Base-by-base conservation (phyloP, 1,284 basidiomycete genomes). In the Ustilago nuda region DNA sequence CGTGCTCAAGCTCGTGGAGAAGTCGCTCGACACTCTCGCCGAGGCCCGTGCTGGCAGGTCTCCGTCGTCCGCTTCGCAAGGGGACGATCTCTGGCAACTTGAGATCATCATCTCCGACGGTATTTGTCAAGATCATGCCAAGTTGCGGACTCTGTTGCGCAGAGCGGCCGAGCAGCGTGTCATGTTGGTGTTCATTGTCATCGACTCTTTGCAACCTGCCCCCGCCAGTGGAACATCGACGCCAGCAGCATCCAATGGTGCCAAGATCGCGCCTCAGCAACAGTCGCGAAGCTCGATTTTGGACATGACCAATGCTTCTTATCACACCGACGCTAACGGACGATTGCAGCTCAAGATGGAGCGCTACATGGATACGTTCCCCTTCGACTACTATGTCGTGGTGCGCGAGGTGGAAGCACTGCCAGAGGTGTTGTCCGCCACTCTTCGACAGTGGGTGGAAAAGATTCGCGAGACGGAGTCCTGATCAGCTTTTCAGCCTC, bases 81-180 rank as follows among this genome's bases (percentile, higher is more conserved):
- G 85, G 6, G 89, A 90, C 2, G 95, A 98, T 76, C 89, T 99
- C 30, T 99, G 97, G 97, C 97, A 99, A 86, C 89, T 99, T 61
- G 91, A 98, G 87, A 95, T 99, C 87, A 97, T 99, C 89, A 94
- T 99, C 76, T 98, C 95, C 19, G 97, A 99, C 85, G 97, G 97
- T 36, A 93, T 98, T 76, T 98, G 95, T 86, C 94, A 98, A 86
- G 94, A 98, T 84, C 95, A 98, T 85, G 93, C 94, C 53, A 89
- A 89, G 77, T 88, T 99, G 55, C 90, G 92, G 39, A 91, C 92
- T 3, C 87, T 95, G 39, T 88, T 99, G 37, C 90, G 97, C 46
- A 91, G 91, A 78, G 97, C 96, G 1, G 91, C 92, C 75, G 95
- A 95, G 83, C 93, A 96, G 86, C 90, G 92, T 23, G 92, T 99